These are phyloP conservation scores for Picochlorum sp. DNA, from an alignment of 139 green algal species.

Conservation along the genomic window DNA sequence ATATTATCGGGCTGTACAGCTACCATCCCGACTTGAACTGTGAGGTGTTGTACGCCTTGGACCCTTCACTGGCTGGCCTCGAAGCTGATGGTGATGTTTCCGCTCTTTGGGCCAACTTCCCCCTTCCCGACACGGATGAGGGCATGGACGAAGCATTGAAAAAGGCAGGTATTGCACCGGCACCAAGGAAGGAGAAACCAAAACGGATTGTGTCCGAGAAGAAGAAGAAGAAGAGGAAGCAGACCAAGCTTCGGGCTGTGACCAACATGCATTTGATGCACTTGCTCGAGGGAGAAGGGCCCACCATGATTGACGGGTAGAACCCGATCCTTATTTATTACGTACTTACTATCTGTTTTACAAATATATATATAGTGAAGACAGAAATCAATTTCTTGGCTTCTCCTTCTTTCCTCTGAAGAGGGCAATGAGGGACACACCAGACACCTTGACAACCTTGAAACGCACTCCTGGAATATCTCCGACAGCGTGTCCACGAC, in stretches of 20 bases:
- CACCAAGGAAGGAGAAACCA: slow-evolving; percentile 15
- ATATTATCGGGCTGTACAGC: slow-evolving; percentile 12
- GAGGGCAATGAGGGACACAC: slow-evolving; percentile 91
- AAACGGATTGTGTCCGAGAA: slow-evolving; percentile 12
- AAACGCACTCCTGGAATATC: slow-evolving; percentile 99
- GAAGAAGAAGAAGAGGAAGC: slow-evolving; percentile 24
- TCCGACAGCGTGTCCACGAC: slow-evolving; percentile 94
- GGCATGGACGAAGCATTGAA: slow-evolving; percentile 19
- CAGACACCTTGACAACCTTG: slow-evolving; percentile 99
- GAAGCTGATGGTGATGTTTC: slow-evolving; percentile 13
- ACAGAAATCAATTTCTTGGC: slow-evolving; percentile 52
- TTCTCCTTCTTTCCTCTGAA: slow-evolving; percentile 99
- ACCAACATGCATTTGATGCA: slow-evolving; percentile 33
- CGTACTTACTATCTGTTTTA: background rate
- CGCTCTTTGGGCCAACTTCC: slow-evolving; percentile 7
- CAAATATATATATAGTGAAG: background rate
- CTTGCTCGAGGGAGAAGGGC: slow-evolving; percentile 30
- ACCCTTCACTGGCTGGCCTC: slow-evolving; percentile 5
- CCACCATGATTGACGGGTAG: slow-evolving; percentile 14
- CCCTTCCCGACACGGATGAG: slow-evolving; percentile 25
- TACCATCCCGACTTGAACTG: slow-evolving; percentile 11
- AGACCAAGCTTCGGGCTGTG: slow-evolving; percentile 17
- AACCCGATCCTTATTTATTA: background rate
- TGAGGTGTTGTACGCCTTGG: slow-evolving; percentile 30
- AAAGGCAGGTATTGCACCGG: slow-evolving; percentile 17